Percentiles rank a stretch among this genome's conserved stretches.
phyloP scores from a whole-genome alignment of 1,284 basidiomycete genomes.

The Agaricales sp. region DNA sequence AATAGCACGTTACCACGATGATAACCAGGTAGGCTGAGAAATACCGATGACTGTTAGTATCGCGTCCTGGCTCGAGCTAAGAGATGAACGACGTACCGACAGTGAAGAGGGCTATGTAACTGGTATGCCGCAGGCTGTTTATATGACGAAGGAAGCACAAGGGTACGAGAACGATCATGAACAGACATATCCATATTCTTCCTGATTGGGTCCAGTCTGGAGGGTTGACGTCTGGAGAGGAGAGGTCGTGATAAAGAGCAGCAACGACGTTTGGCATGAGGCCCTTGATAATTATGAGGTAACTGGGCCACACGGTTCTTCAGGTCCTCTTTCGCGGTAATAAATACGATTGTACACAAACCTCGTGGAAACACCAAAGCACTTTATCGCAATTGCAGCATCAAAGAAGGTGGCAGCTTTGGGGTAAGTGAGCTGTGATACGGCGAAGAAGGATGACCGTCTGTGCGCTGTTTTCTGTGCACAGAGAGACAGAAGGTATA shows the following conservation, averaged over 20 bases:
- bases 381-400: slow-evolving; percentile 91
- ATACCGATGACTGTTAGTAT: too few relatives aligned
- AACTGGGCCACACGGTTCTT: slow-evolving; percentile 32
- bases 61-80: neutral
- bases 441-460: slow-evolving; percentile 79
- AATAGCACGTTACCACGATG: slow-evolving; percentile 68
- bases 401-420: slow-evolving; percentile 81
- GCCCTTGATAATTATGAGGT: slow-evolving; percentile 90
- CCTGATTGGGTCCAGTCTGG: slow-evolving; percentile 72
- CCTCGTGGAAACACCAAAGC: slow-evolving; percentile 94
- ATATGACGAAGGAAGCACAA: slow-evolving; percentile 81
- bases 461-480: slow-evolving; percentile 73
- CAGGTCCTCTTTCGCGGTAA: slow-evolving; percentile 2
- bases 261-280: slow-evolving; percentile 91
- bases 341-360: slow-evolving; percentile 26
- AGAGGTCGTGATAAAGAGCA: slow-evolving; percentile 73
- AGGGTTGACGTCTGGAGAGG: slow-evolving; percentile 50
- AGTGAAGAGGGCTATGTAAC: slow-evolving; percentile 81
- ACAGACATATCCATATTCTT: slow-evolving; percentile 73
- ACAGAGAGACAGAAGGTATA: slow-evolving; percentile 84
- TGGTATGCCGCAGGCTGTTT: slow-evolving; percentile 76
- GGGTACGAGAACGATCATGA: slow-evolving; percentile 81
- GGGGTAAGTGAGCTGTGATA: slow-evolving; percentile 82
- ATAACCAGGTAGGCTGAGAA: slow-evolving; percentile 57
- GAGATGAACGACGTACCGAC: slow-evolving; percentile 45